phyloP scores from a whole-genome alignment of 495 filamentous ascomycete species.

The Xylaria palmicola region DNA sequence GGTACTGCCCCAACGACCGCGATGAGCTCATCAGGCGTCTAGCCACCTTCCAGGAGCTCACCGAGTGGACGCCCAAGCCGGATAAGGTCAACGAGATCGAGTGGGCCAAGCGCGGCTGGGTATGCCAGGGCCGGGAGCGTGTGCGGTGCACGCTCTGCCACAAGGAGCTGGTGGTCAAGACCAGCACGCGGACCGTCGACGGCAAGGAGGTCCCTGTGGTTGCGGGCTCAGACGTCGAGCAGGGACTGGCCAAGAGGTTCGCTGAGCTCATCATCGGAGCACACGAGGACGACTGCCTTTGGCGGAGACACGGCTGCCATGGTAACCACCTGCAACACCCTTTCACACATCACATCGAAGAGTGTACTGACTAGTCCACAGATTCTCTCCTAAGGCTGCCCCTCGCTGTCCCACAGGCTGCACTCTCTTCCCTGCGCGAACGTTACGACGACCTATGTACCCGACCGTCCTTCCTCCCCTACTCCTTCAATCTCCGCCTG shows the following conservation, averaged over 20 bases:
- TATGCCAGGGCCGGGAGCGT: constrained; percentile 75
- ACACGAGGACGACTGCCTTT: constrained; percentile 82
- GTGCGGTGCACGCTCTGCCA: constrained; percentile 83
- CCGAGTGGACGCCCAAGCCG: constrained; percentile 83
- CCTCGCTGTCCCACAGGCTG: constrained; percentile 55
- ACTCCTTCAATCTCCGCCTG: constrained; percentile 51
- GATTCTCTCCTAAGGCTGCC: constrained; percentile 49
- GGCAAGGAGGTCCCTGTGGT: constrained; percentile 57
- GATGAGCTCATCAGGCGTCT: constrained; percentile 77
- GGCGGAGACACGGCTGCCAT: constrained; percentile 82
- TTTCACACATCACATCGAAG: constrained; percentile 25
- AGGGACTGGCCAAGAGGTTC: constrained; percentile 77
- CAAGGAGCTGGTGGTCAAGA: constrained; percentile 74
- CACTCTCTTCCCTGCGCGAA: constrained; percentile 54
- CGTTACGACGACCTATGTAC: constrained; percentile 59
- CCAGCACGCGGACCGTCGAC: constrained; percentile 67
- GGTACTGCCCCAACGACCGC: constrained; percentile 82
- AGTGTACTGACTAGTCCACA: constrained; percentile 33
- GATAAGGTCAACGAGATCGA: constrained; percentile 80
- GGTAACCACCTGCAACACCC: constrained; percentile 56
- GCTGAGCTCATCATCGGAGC: constrained; percentile 65
- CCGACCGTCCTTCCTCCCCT: constrained; percentile 49
- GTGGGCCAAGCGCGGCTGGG: constrained; percentile 95
- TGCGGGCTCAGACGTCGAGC: constrained; percentile 53
- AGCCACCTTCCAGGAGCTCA: constrained; percentile 84